Evolutionary conservation across 1,139 yeast genomes (phyloP), one percentile per base, ranked within the genome.

Genomic region (Kodamaea alishanica): DNA sequence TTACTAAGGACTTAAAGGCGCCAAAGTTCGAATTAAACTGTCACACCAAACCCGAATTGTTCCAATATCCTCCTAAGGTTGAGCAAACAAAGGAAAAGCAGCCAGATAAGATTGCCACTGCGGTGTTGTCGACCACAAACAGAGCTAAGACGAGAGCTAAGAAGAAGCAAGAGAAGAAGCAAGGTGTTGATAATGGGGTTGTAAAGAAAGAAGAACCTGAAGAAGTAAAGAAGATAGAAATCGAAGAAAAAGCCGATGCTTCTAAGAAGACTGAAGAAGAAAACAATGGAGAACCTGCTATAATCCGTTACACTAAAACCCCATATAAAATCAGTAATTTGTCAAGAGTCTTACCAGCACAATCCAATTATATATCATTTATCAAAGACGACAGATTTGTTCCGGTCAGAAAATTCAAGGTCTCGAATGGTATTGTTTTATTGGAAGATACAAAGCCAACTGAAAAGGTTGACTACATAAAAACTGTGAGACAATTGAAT

Each of bases 131-230:
- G 1, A 92, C 97, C 0, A 92, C 98, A 1, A 89, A 82, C 26
- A 83, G 83, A 58, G 97, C 97, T 15, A 86, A 86, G 64, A 94
- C 92, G 31, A 81, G 97, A 61, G 96, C 95, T 22, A 85, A 84
- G 63, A 84, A 83, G 69, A 73, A 77, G 27, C 79, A 77, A 56
- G 74, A 74, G 49, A 84, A 80, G 54, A 77, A 71, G 53, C 47
- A 45, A 8, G 61, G 61, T 30, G 69, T 65, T 38, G 76, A 67
- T 42, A 55, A 47, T 9, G 55, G 52, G 25, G 63, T 46, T 8
- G 60, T 55, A 29, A 59, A 58, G 34, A 59, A 58, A 63, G 68
- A 62, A 8, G 54, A 60, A 9, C 67, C 63, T 45, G 51, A 46
- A 6, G 48, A 39, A 24, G 60, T 52, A 6, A 43, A 43, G 31